Conservation (phyloP, 2,329 filamentous ascomycete genomes). For the Aureobasidium melanogenum region DNA sequence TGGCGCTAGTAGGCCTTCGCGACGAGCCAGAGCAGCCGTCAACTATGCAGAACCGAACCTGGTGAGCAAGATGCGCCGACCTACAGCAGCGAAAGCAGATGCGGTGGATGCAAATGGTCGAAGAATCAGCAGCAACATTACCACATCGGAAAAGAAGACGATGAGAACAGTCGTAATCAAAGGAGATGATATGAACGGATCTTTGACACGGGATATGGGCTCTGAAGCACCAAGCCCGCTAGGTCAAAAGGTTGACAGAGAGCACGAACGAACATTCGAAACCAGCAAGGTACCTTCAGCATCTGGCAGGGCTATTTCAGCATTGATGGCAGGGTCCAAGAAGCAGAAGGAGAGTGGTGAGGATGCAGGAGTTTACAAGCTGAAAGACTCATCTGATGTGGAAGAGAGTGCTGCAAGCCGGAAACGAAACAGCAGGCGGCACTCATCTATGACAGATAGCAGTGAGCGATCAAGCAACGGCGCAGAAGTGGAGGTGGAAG, state of each 20-base stretch:
- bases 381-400: conserved; percentile 23
- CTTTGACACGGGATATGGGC: not conserved
- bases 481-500: not conserved
- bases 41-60: conserved; percentile 43
- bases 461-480: not conserved
- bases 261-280: conserved; percentile 8
- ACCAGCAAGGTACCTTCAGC: not conserved
- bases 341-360: conserved; percentile 12
- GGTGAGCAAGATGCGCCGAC: conserved; percentile 41
- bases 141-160: not conserved
- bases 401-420: not conserved
- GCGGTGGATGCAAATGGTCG: conserved; percentile 25
- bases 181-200: conserved; percentile 20
- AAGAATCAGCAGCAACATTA: not conserved
- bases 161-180: conserved; percentile 20
- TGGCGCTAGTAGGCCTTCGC: conserved; percentile 31
- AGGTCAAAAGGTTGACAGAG: conserved; percentile 13
- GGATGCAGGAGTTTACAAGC: conserved; percentile 26
- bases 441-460: conserved; percentile 8
- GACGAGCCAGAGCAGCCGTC: conserved; percentile 37
- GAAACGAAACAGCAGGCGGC: conserved; percentile 9
- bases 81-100: conserved; percentile 38
- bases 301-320: conserved; percentile 12
- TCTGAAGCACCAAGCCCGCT: conserved; percentile 17
- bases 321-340: conserved; percentile 12